Evolutionary conservation across 2,329 filamentous ascomycete species (phyloP).

Genomic region (Fusarium floridanum): DNA sequence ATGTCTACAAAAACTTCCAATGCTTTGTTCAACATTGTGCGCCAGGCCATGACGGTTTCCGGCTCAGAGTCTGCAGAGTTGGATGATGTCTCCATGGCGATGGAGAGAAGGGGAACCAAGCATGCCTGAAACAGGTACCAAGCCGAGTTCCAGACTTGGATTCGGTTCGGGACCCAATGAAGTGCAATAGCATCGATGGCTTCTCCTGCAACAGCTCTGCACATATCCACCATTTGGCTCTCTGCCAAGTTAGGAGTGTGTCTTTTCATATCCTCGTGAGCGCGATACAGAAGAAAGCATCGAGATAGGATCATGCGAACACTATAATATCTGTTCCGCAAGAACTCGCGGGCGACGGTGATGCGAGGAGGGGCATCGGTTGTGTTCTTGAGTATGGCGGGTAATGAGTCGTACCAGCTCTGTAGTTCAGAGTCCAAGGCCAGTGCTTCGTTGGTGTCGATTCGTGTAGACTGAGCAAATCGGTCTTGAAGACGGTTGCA

Average conservation of each 20-base stretch:
- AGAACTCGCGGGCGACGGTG: conserved; percentile 46
- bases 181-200: conserved; percentile 49
- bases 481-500: conserved; percentile 49
- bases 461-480: conserved; percentile 45
- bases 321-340: conserved; percentile 49
- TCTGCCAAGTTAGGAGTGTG: conserved; percentile 20
- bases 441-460: conserved; percentile 43
- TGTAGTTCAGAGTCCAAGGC: conserved; percentile 47
- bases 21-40: conserved; percentile 11
- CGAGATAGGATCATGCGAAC: conserved; percentile 45
- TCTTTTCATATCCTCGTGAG: conserved; percentile 34
- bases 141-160: conserved; percentile 50
- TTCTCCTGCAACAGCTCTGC: conserved; percentile 45
- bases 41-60: conserved; percentile 1
- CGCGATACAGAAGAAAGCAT: conserved; percentile 37
- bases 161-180: conserved; percentile 50
- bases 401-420: conserved; percentile 44
- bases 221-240: conserved; percentile 38
- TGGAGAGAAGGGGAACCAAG: conserved; percentile 47
- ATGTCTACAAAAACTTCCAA: conserved; percentile 16
- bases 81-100: conserved; percentile 41
- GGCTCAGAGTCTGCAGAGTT: background rate
- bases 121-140: conserved; percentile 53
- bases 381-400: conserved; percentile 36
- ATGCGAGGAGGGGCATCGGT: conserved; percentile 43